A percentile compares a stretch with the other conserved stretches of the same genome.
Evolutionary conservation across 2,329 filamentous ascomycete species (phyloP).

Genomic region (Leptosphaerulina australis): DNA sequence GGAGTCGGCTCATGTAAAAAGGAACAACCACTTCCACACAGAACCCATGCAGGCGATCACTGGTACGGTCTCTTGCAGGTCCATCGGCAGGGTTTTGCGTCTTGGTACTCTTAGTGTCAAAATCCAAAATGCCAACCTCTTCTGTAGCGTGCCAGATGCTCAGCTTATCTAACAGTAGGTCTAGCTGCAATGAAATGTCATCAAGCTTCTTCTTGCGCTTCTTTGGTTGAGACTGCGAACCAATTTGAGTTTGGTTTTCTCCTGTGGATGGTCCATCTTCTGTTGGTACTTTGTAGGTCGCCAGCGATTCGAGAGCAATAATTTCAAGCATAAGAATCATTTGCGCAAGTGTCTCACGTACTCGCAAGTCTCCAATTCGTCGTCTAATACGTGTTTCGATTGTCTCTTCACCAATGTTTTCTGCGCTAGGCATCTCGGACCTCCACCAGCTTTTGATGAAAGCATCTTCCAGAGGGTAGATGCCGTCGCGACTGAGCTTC

Average conservation of each 20-base stretch:
- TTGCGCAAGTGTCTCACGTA: slow-evolving; percentile 79
- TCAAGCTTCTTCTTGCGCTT: slow-evolving; percentile 65
- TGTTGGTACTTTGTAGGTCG: slow-evolving; percentile 43
- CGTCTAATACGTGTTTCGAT: slow-evolving; percentile 62
- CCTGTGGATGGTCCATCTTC: slow-evolving; percentile 22
- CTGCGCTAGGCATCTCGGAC: slow-evolving; percentile 49
- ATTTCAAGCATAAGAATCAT: slow-evolving; percentile 81
- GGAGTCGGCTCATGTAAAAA: slow-evolving; percentile 80
- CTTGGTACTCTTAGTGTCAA: slow-evolving; percentile 36
- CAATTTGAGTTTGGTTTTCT: slow-evolving; percentile 26
- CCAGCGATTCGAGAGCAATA: slow-evolving; percentile 67
- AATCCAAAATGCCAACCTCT: slow-evolving; percentile 56
- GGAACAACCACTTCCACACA: slow-evolving; percentile 81
- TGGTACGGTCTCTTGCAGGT: slow-evolving; percentile 34
- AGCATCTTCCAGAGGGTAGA: slow-evolving; percentile 70
- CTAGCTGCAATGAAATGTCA: slow-evolving; percentile 69
- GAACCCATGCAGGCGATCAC: slow-evolving; percentile 74
- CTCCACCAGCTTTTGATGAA: slow-evolving; percentile 74
- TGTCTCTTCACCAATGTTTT: slow-evolving; percentile 40
- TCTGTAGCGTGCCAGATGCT: slow-evolving; percentile 85
- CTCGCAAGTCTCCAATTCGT: slow-evolving; percentile 69
- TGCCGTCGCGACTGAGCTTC: slow-evolving; percentile 68
- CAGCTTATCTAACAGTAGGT: slow-evolving; percentile 76
- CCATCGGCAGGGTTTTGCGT: slow-evolving; percentile 31
- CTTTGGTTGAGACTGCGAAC: slow-evolving; percentile 36